Conservation (phyloP, 2,329 filamentous ascomycete genomes). For the Balansia obtecta region DNA sequence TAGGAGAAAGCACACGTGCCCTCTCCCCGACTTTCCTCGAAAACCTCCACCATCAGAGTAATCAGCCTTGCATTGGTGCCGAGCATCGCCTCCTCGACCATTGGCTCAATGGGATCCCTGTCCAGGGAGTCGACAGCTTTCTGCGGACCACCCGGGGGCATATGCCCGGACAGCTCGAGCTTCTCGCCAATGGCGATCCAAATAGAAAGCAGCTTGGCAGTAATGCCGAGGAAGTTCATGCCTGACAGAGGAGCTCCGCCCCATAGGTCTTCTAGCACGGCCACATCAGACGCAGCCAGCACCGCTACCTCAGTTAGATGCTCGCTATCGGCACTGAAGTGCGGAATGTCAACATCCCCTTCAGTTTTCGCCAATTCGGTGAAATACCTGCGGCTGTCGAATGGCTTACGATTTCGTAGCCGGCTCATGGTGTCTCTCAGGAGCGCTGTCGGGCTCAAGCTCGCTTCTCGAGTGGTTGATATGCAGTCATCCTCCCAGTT, state of each 20-base stretch:
- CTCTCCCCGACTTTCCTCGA: background rate
- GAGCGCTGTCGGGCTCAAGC: background rate
- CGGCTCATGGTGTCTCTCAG: background rate
- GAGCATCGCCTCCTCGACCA: background rate
- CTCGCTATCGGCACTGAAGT: background rate
- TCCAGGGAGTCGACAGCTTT: background rate
- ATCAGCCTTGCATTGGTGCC: background rate
- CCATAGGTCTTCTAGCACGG: background rate
- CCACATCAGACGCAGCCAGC: background rate
- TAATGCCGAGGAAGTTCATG: background rate
- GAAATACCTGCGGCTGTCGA: background rate
- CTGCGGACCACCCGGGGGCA: background rate
- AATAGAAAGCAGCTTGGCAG: background rate
- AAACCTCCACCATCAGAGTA: background rate
- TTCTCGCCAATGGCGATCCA: background rate
- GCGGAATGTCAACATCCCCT: background rate
- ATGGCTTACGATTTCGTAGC: background rate
- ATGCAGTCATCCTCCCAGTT: background rate
- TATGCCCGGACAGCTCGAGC: background rate
- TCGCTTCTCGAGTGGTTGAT: background rate
- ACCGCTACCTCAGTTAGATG: background rate
- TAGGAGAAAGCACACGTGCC: background rate
- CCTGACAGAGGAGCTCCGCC: background rate
- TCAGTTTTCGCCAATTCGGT: background rate
- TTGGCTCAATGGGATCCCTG: background rate